Evolutionary conservation across 768 basidiomycete species (phyloP), one percentile per base, ranked within the genome.

Genomic region (Trametes maxima): DNA sequence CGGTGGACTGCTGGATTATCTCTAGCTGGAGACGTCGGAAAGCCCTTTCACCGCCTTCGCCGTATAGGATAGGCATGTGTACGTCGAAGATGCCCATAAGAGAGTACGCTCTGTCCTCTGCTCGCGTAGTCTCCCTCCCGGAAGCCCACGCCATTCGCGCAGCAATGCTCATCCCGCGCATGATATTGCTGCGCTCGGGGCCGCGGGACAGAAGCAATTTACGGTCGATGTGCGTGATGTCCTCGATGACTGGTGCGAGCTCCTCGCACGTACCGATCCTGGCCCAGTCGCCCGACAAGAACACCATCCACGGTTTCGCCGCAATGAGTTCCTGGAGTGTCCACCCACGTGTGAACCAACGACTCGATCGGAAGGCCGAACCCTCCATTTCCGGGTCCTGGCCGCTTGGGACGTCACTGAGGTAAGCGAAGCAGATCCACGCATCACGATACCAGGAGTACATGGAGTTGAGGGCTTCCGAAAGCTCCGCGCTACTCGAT

Each of bases 321-420:
- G 59, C 60, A 1, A 61, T 21, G 35, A 61, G 54, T 35, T 61
- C 54, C 42, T 61, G 54, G 0, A 61, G 60, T 1, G 60, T 61
- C 60, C 60, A 61, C 1, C 60, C 46, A 11, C 54, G 60, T 17
- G 39, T 61, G 54, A 49, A 54, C 54, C 54, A 61, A 1, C 40
- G 37, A 22, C 45, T 51, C 11, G 14, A 13, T 11, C 59, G 45
- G 39, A 60, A 60, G 3, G 50, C n/a, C 1, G 58, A 46, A 24
- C 25, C 43, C 4, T 10, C 17, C 2, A 5, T 36, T 13, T 14
- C 21, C 7, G 33, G 28, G 24, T 53, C 49, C 8, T 53, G 33
- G 4, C 33, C 35, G 10, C 5, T 22, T 16, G 3, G 36, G 33
- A 59, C 58, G 43, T 59, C 58, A 28, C 12, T 14, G 17, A 59